Evolutionary conservation across 176 grass and related monocot genomes (phyloP).

Genomic region (Guadua angustifolia): DNA sequence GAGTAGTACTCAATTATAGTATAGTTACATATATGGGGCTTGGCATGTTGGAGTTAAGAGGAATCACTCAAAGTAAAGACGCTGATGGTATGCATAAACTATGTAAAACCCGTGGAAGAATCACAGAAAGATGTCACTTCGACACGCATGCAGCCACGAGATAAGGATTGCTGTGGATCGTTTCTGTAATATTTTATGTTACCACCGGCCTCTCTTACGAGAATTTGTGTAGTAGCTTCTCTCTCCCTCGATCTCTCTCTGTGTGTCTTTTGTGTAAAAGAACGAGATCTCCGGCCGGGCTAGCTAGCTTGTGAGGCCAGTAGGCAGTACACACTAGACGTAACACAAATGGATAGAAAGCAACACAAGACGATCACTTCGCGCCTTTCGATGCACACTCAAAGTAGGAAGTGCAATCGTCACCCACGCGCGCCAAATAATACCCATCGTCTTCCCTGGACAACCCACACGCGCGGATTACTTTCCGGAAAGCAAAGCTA

Average conservation of each 20-base stretch:
- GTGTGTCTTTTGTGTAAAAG: background rate
- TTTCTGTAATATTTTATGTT: constrained; percentile 35
- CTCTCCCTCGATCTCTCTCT: background rate
- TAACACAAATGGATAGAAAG: constrained; percentile 30
- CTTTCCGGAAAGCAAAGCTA: constrained; percentile 20
- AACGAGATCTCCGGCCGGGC: background rate
- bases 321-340: constrained; percentile 3
- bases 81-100: background rate
- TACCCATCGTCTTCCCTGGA: background rate
- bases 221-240: background rate
- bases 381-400: background rate
- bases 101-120: constrained; percentile 36
- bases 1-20: background rate
- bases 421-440: constrained; percentile 32
- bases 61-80: background rate
- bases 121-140: constrained; percentile 27
- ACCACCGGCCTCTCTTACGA: background rate
- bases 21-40: background rate
- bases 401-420: background rate
- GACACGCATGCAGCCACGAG: constrained; percentile 10
- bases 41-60: constrained; percentile 6
- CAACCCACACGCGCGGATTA: background rate
- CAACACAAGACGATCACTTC: background rate
- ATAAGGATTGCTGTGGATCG: constrained; percentile 30
- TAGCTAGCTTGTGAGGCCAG: background rate